Conservation (phyloP, 192 early-diverging fungal genomes). For the Thoreauomyces humboldtii region DNA sequence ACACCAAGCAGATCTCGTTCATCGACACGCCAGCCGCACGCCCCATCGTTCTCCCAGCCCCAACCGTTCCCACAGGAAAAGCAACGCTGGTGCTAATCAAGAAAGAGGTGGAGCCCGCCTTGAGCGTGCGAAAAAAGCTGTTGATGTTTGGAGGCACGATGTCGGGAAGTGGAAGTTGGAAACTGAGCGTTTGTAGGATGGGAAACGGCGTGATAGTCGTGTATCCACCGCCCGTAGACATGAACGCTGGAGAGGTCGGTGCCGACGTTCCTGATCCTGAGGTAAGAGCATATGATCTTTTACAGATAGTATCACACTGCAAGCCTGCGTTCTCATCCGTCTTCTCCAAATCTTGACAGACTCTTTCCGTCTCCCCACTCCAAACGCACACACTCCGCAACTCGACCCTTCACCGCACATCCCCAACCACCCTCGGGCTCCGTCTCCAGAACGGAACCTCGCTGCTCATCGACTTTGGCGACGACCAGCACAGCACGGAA, state of each 20-base stretch:
- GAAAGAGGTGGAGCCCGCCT: constrained; percentile 2
- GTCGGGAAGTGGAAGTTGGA: background rate
- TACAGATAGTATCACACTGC: background rate
- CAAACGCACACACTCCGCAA: constrained; percentile 6
- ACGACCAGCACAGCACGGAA: background rate
- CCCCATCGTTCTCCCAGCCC: no score
- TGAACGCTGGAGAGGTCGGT: background rate
- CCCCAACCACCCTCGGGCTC: background rate
- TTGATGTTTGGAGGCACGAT: background rate
- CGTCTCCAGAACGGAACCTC: background rate
- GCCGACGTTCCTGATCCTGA: background rate
- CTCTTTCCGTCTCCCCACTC: background rate
- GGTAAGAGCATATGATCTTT: background rate
- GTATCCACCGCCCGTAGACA: background rate
- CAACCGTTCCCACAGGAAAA: no score
- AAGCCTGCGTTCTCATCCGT: no score
- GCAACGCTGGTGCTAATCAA: constrained; percentile 1
- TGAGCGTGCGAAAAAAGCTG: background rate
- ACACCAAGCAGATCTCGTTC: no score
- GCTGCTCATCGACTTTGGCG: background rate
- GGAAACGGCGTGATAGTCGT: background rate
- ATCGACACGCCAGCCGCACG: no score
- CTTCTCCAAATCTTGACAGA: no score
- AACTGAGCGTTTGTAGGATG: background rate
- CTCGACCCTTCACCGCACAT: background rate